Evolutionary conservation across 2,329 filamentous ascomycete species (phyloP), one percentile per base, ranked within the genome.

Genomic region (Alternaria brassicicola): DNA sequence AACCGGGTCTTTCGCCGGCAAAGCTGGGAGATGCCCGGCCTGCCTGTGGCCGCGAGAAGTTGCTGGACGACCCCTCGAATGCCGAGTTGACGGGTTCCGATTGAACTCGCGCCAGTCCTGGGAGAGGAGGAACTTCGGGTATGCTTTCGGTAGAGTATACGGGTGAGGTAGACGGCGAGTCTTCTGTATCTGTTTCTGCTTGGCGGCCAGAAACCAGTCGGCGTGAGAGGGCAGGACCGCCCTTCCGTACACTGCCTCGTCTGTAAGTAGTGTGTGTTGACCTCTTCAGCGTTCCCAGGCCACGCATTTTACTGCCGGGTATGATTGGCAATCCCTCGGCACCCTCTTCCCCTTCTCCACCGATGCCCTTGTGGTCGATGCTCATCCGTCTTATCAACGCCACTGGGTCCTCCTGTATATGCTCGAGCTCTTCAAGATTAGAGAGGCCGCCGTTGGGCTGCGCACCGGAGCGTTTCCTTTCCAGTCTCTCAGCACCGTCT

Each of bases 261-360:
- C 93, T 84, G 76, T 98, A 98, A 25, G 91, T 94, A 5, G 95
- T 99, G 53, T 92, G 86, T 19, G 93, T 99, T 12, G 95, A 97
- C 61, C 95, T 87, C 67, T 95, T 89, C 47, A 99, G 80, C 30
- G 92, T 91, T 76, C 90, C 89, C 2, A 89, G 88, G 3, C 92
- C 92, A 1, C 88, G 88, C 19, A 89, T 80, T 55, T 85, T 88
- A 57, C 89, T 86, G 56, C 89, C 86, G 1, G 93, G 91, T 39
- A 98, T 80, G 63, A 98, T 97, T 6, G 93, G 93, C 80, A 90
- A 89, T 1, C 58, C 63, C 3, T 68, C 55, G 5, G 33, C 45
- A 8, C 51, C 64, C 13, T 55, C 26, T 6, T 74, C 70, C 67
- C 74, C 74, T 45, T 83, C 79, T 12, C 68, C 72, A 19, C 72